Conservation (phyloP, 1,139 yeast genomes). For the Meyerozyma carpophila region DNA sequence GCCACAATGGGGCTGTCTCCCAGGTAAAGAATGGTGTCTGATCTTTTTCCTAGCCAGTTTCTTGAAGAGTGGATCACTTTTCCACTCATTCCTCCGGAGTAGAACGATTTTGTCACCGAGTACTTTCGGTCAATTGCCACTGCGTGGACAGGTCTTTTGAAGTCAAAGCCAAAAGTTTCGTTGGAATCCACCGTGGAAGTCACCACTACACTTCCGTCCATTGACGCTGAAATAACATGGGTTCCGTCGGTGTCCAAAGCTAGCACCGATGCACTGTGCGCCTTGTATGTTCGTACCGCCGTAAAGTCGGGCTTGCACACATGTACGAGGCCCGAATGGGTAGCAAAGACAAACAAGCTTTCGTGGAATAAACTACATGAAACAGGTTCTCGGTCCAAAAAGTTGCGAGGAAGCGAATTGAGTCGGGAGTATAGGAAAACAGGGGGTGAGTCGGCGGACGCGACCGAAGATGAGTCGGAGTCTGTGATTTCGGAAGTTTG, state of each 20-base stretch:
- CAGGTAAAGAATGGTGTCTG: conserved; percentile 58
- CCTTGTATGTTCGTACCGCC: conserved; percentile 65
- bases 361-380: conserved; percentile 63
- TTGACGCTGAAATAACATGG: conserved; percentile 79
- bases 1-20: conserved; percentile 72
- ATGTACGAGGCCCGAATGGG: conserved; percentile 82
- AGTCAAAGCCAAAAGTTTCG: conserved; percentile 72
- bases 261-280: conserved; percentile 81
- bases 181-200: conserved; percentile 61
- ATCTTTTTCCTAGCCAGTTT: conserved; percentile 82
- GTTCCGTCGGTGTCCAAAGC: conserved; percentile 68
- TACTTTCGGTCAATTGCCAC: conserved; percentile 77
- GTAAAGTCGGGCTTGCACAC: conserved; percentile 55
- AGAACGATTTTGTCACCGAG: conserved; percentile 52
- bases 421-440: conserved; percentile 67
- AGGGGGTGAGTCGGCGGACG: conserved; percentile 55
- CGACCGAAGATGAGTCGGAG: not conserved
- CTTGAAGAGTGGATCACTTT: conserved; percentile 67
- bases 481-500: not conserved
- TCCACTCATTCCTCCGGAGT: conserved; percentile 91
- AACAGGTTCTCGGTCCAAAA: conserved; percentile 71
- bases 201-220: conserved; percentile 88
- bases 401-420: conserved; percentile 55
- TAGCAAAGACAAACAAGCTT: conserved; percentile 67
- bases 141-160: conserved; percentile 83